Evolutionary conservation across 305 asterid species (phyloP).

Genomic region (Solanum hybrid): DNA sequence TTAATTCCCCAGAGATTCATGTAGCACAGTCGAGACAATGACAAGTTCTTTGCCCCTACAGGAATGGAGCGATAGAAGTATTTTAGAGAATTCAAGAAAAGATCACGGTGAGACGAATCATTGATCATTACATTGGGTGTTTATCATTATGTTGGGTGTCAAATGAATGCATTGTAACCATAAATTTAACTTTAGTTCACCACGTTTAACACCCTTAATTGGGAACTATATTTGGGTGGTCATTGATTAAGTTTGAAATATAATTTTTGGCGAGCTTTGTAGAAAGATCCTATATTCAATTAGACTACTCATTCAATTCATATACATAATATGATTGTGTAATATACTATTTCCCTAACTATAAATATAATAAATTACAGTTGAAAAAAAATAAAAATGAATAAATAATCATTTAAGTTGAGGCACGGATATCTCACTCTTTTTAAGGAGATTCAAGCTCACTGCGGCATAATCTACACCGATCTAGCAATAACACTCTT

Average conservation of each 20-base stretch:
- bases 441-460: too few species aligned
- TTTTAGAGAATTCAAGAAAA: neutral
- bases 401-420: too few species aligned
- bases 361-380: too few species aligned
- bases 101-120: neutral
- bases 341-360: too few species aligned
- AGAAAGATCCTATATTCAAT: too few species aligned
- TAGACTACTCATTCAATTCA: neutral
- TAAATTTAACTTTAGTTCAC: neutral
- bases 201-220: neutral
- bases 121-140: neutral
- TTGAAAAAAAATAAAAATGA: too few species aligned
- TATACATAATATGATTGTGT: neutral
- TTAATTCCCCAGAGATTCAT: neutral
- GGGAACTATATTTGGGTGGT: neutral
- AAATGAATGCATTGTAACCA: neutral
- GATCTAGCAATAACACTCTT: too few species aligned
- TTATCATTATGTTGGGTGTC: neutral
- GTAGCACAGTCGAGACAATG: neutral
- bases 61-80: neutral
- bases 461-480: too few species aligned
- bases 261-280: neutral
- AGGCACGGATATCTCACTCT: too few species aligned
- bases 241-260: neutral
- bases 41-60: neutral